Percentiles rank a stretch among this genome's conserved stretches.
Conservation (phyloP, 1,284 basidiomycete species). For the Pisolithus thermaeus region DNA sequence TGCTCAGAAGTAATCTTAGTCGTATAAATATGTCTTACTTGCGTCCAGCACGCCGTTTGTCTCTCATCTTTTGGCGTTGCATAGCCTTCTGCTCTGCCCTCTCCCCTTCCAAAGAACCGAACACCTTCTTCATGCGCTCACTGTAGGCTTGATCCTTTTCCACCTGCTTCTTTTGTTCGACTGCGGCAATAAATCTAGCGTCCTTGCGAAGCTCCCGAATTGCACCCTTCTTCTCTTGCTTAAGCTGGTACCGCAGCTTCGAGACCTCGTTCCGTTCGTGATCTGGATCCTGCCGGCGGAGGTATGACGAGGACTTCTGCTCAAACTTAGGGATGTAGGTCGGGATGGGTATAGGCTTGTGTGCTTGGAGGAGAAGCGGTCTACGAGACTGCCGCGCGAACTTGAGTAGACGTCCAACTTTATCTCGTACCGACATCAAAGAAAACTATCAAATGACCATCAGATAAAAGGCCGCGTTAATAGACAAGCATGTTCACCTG, state of each 20-base stretch:
- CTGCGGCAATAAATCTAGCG: conserved; percentile 85
- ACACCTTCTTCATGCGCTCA: conserved; percentile 77
- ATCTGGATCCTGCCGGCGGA: conserved; percentile 87
- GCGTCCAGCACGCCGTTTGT: conserved; percentile 70
- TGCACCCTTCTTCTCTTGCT: conserved; percentile 96
- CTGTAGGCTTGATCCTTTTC: conserved; percentile 80
- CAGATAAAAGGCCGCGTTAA: conserved; percentile 4
- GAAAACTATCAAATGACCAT: conserved; percentile 33
- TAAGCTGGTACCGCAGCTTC: conserved; percentile 87
- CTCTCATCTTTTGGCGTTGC: conserved; percentile 75
- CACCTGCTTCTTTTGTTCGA: conserved; percentile 78
- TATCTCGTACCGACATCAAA: conserved; percentile 38
- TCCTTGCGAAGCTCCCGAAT: conserved; percentile 96
- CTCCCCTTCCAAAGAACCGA: conserved; percentile 82
- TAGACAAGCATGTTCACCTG: conserved; percentile 41
- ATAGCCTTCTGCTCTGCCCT: conserved; percentile 92
- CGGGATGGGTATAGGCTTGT: conserved; percentile 95
- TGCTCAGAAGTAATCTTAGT: background rate
- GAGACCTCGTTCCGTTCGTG: conserved; percentile 82
- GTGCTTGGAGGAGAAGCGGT: conserved; percentile 85
- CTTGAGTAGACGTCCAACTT: conserved; percentile 59
- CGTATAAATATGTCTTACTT: conserved; percentile 36
- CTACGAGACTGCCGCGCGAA: conserved; percentile 69
- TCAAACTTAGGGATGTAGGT: conserved; percentile 95
- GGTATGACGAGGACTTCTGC: conserved; percentile 72